Evolutionary conservation across 768 basidiomycete species (phyloP), one percentile per base, ranked within the genome.

Genomic region (Auricularia sp.): DNA sequence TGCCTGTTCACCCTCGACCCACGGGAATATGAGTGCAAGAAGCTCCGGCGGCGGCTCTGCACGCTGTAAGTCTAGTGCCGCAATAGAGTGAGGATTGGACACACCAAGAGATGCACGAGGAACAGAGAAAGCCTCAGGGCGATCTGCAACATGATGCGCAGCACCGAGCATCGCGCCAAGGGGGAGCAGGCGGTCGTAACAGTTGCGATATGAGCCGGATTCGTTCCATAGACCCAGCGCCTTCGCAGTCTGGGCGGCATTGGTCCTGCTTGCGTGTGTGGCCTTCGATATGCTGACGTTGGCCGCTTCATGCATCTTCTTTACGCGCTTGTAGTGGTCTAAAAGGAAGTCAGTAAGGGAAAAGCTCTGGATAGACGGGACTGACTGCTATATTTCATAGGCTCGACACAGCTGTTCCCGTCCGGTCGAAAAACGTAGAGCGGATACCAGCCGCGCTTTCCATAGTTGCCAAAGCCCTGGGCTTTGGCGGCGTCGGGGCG

Each of bases 191-290:
- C 70, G 67, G 63, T 77, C 72, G 66, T 78, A 78, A 33, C 70
- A 65, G 13, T 67, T 58, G 4, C 65, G 65, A 63, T 70, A 77
- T 0, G 71, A 70, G 14, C 66, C 68, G 21, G 37, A 39, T 13
- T 66, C 65, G 37, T 67, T 70, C 77, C 77, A 78, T 4, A 69
- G 65, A 5, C 75, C 74, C 34, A 77, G 71, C 3, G 73, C 74
- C 66, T 75, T 77, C 3, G 71, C 71, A 2, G 67, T 74, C 34
- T 67, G 65, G 0, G 77, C 77, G n/a, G 73, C 70, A 68, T 67
- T 77, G 14, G 69, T 67, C 1, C 69, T 67, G 0, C 70, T 69
- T 0, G 68, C 75, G 68, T 78, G 76, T 0, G 73, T 77, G n/a
- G 70, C 71, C 64, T 76, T 76, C 0, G 67, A 69, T 18, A 75